Evolutionary conservation across 2,329 filamentous ascomycete genomes (phyloP).

Genomic region (Thelonectria discophora): DNA sequence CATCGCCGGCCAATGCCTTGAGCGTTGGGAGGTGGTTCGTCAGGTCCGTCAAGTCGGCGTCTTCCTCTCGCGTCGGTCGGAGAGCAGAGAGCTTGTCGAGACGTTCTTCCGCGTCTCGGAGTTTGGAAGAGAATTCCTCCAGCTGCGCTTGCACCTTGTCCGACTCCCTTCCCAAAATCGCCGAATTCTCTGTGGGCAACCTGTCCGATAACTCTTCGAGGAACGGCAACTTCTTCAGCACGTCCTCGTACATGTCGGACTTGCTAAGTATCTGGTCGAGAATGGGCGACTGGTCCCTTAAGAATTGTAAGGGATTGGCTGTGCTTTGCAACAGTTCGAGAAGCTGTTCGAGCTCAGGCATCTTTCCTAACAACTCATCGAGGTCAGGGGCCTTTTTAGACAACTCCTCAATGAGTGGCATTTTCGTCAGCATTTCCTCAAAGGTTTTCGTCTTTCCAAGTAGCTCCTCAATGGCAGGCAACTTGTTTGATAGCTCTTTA

Average conservation of each 20-base stretch:
- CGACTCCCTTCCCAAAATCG: not conserved
- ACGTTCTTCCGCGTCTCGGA: not conserved
- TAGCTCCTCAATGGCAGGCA: not conserved
- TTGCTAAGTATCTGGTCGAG: not conserved
- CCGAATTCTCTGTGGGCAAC: not conserved
- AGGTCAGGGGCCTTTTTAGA: no score
- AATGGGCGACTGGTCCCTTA: not conserved
- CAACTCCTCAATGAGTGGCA: no score
- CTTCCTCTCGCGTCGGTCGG: not conserved
- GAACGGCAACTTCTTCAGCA: not conserved
- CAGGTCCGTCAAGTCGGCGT: not conserved
- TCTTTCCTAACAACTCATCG: no score
- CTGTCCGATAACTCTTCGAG: not conserved
- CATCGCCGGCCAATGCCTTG: not conserved
- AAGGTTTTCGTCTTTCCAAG: not conserved
- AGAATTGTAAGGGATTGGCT: no score
- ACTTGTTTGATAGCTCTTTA: not conserved
- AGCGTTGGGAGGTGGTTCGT: not conserved
- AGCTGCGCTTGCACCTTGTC: not conserved
- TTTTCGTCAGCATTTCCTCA: conserved; percentile 2
- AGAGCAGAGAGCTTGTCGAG: not conserved
- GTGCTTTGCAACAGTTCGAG: no score
- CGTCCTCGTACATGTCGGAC: not conserved
- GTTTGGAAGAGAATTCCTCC: not conserved
- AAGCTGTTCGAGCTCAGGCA: no score